These are phyloP conservation scores for Colletotrichum destructivum DNA, from an alignment of 2,329 filamentous ascomycete genomes.

Conservation along the genomic window DNA sequence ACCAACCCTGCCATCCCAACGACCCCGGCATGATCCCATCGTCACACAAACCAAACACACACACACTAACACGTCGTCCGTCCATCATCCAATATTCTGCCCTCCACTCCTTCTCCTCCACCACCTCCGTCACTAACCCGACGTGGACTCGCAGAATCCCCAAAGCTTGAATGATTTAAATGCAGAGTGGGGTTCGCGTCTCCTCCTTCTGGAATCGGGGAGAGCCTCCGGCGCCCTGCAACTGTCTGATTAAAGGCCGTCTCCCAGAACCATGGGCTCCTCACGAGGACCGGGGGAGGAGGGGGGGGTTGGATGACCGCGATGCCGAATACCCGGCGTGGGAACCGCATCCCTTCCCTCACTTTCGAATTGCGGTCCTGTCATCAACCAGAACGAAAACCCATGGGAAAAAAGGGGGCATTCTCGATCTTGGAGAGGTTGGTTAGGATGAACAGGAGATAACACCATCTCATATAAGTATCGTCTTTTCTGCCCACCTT, in stretches of 20 bases:
- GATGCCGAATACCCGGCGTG: constrained; percentile 21
- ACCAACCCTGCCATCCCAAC: constrained; percentile 16
- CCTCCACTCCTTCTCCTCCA: neutral
- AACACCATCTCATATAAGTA: constrained; percentile 12
- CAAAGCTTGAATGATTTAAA: constrained; percentile 23
- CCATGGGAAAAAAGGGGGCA: neutral
- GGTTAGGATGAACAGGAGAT: neutral
- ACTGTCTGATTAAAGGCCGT: constrained; percentile 17
- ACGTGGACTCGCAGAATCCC: constrained; percentile 18
- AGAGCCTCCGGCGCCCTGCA: constrained; percentile 15
- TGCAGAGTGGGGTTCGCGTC: neutral
- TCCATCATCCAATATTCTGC: neutral
- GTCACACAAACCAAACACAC: neutral
- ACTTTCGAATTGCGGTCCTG: neutral
- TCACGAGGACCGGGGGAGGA: neutral
- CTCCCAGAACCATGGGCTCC: constrained; percentile 24
- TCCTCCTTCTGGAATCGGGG: constrained; percentile 11
- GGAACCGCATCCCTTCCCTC: neutral
- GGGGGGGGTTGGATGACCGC: constrained; percentile 10
- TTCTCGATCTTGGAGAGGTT: neutral
- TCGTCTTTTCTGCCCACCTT: constrained; percentile 8
- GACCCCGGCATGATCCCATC: neutral
- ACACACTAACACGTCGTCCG: neutral
- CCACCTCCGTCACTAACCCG: neutral
- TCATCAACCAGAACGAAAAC: neutral